Base-by-base conservation (phyloP, 2,329 filamentous ascomycete species). In the Talaromyces sp. region DNA sequence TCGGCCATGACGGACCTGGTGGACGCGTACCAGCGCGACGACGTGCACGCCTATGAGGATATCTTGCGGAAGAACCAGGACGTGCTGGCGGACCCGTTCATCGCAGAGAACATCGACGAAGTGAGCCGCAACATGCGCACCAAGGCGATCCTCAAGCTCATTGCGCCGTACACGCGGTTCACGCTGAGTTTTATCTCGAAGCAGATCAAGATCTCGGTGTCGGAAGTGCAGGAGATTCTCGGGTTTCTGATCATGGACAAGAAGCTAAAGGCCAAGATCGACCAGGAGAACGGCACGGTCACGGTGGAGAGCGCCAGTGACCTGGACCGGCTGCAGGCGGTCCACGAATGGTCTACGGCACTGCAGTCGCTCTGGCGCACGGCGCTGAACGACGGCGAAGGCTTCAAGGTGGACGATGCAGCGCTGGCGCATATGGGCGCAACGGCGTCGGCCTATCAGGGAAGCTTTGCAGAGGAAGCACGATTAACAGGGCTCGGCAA, bases 41-140 rank as follows among this genome's bases (percentile, higher is more conserved):
- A 98, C 73, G 94, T 99, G 67, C 90, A 94, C 73, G 83, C 86
- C 67, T 99, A 99, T 76, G 92, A 97, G 76, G 87, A 85, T 60
- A 92, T 97, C 42, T 82, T 99, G 61, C 87, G 91, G 70, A 88
- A 88, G 71, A 96, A 97, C 79, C 89, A 88, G 70, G 95, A 97
- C 72, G 88, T 99, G 30, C 83, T 98, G 44, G 87, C 89, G 12
- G 95, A 99, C 74, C 88, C 91, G 0, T 99, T 98, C 79, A 99
- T 99, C 69, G 94, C 94, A 31, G 95, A 98, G 78, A 98, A 99
- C 74, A 99, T 99, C 68, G 95, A 98, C 76, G 95, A 99, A 78
- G 94, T 99, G 61, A 99, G 94, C 58, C 90, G 95, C 51, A 97
- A 95, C 76, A 96, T 99, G 89, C 90, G 95, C 60, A 98, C 93